Conservation (phyloP, 305 asterid species). For the Fraxinus angustifolia region DNA sequence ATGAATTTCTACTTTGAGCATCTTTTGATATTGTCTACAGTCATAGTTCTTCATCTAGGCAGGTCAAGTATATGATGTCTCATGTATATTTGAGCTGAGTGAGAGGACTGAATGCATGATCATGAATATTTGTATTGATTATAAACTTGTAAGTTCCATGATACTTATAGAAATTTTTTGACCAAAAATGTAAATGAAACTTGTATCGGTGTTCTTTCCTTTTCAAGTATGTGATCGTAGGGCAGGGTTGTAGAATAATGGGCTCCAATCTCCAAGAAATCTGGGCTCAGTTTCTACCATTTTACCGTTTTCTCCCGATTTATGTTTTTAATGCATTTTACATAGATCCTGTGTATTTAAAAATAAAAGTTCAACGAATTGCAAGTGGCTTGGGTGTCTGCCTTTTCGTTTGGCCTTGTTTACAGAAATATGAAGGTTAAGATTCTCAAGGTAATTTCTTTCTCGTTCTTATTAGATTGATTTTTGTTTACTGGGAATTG, state of each 20-base stretch:
- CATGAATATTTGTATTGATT: no score
- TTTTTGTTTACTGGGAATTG: background rate
- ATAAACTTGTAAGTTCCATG: no score
- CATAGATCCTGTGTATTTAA: background rate
- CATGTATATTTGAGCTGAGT: no score
- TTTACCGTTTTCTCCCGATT: background rate
- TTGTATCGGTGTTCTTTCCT: no score
- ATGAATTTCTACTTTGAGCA: background rate
- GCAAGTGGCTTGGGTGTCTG: slow-evolving; percentile 83
- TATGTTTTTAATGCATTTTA: background rate
- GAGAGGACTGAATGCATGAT: no score
- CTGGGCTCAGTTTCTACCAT: background rate
- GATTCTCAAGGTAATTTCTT: slow-evolving; percentile 52
- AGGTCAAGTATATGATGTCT: slow-evolving; percentile 8
- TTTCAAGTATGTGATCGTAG: no score
- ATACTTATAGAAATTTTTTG: no score
- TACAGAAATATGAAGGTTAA: slow-evolving; percentile 73
- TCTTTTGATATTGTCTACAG: background rate
- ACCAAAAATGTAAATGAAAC: no score
- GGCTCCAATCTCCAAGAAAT: no score
- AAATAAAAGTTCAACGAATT: background rate
- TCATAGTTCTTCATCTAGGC: slow-evolving; percentile 38
- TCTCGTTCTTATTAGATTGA: background rate
- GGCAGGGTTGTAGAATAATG: no score
- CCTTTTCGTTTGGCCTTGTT: slow-evolving; percentile 58